phyloP scores from a whole-genome alignment of 768 basidiomycete genomes.

The Tylopilus rubrobrunneus region DNA sequence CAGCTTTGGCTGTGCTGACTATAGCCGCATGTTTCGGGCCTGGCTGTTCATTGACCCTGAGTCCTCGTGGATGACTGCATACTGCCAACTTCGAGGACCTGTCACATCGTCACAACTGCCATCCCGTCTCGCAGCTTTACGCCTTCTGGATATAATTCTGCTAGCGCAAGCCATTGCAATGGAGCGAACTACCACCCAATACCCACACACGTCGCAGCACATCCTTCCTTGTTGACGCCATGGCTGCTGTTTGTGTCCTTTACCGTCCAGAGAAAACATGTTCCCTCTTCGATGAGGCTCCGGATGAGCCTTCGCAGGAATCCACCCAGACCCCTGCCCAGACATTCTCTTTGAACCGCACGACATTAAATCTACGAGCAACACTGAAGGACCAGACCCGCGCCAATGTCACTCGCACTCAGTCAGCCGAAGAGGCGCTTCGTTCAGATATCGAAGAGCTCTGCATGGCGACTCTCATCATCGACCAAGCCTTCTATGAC shows the following conservation, averaged over 20 bases:
- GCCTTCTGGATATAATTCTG: slow-evolving; percentile 8
- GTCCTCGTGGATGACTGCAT: too few relatives aligned
- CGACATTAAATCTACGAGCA: not conserved
- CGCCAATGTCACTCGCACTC: not conserved
- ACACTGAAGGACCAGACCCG: not conserved
- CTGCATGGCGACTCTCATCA: slow-evolving; percentile 13
- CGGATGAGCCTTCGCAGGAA: not conserved
- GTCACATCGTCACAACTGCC: slow-evolving; percentile 3
- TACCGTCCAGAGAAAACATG: not conserved
- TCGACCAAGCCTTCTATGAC: slow-evolving; percentile 15
- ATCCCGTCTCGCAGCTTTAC: not conserved
- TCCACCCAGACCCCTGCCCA: too few relatives aligned
- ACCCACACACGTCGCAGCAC: too few relatives aligned
- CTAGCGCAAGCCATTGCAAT: not conserved
- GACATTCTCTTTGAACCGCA: not conserved
- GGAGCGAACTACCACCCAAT: not conserved
- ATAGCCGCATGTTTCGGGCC: not conserved
- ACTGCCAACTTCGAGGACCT: not conserved
- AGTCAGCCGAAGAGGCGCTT: slow-evolving; percentile 11
- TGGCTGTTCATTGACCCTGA: not conserved
- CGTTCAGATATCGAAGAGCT: slow-evolving; percentile 14
- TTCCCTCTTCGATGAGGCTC: not conserved
- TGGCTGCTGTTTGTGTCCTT: slow-evolving; percentile 6
- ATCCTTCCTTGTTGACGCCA: not conserved
- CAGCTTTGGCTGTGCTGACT: too few relatives aligned